Conservation (phyloP, 1,284 basidiomycete genomes). For the Cryptococcus sp. region DNA sequence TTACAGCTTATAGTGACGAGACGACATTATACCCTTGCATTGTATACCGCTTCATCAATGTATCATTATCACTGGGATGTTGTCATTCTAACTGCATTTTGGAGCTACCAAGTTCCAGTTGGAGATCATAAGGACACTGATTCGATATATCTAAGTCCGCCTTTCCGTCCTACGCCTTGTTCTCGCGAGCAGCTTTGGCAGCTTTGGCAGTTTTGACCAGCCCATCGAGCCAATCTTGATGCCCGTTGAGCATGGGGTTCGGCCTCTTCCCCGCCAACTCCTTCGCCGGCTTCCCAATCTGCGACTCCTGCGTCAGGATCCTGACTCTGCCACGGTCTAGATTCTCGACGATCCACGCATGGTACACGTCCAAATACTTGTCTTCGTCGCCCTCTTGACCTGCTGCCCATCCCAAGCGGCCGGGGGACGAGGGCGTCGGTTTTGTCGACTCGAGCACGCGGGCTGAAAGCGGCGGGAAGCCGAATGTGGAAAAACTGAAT, state of each 20-base stretch:
- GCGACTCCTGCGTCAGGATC: constrained; percentile 10
- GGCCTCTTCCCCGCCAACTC: constrained; percentile 1
- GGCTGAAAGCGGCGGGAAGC: constrained; percentile 5
- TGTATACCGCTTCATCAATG: too few relatives aligned
- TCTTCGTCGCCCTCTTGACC: neutral
- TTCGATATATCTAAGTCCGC: too few relatives aligned
- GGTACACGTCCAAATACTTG: constrained; percentile 4
- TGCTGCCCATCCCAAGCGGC: constrained; percentile 1
- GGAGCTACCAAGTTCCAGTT: too few relatives aligned
- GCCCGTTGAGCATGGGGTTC: constrained; percentile 8
- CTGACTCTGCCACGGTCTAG: constrained; percentile 3
- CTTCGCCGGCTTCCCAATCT: constrained; percentile 5
- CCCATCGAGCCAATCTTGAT: constrained; percentile 11
- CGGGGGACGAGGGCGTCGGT: neutral
- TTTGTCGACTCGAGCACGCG: neutral
- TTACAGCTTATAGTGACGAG: too few relatives aligned
- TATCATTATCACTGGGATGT: too few relatives aligned
- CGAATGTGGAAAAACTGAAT: constrained; percentile 8
- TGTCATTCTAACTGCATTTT: too few relatives aligned
- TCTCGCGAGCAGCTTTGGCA: neutral
- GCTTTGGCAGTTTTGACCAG: too few relatives aligned
- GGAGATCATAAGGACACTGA: too few relatives aligned
- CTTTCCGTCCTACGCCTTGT: too few relatives aligned
- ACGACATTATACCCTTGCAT: too few relatives aligned
- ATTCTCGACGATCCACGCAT: constrained; percentile 10